phyloP scores from a whole-genome alignment of 352 stramenopile genomes.

The Phytophthora rubi region DNA sequence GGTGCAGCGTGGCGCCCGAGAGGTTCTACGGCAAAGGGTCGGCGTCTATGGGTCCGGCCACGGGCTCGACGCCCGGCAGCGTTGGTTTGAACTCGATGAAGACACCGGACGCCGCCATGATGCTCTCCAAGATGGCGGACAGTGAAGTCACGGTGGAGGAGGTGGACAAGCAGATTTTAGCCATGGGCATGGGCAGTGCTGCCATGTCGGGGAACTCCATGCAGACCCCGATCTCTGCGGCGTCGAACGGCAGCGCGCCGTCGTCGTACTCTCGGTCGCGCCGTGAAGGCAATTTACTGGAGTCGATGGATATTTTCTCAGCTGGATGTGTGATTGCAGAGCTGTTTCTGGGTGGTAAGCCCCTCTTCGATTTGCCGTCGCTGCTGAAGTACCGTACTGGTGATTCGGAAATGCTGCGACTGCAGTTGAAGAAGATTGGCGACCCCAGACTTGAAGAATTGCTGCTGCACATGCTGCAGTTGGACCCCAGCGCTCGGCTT shows the following conservation, averaged over 20 bases:
- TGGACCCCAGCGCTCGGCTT: conserved; percentile 88
- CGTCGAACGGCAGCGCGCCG: conserved; percentile 33
- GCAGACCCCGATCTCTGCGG: conserved; percentile 29
- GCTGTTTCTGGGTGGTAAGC: conserved; percentile 95
- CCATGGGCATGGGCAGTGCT: conserved; percentile 52
- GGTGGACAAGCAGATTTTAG: conserved; percentile 75
- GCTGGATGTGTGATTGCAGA: conserved; percentile 98
- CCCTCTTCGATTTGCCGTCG: conserved; percentile 94
- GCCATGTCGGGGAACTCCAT: conserved; percentile 34
- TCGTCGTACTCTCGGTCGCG: conserved; percentile 52
- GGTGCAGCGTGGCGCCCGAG: conserved; percentile 97
- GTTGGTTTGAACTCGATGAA: conserved; percentile 33
- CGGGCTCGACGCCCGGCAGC: conserved; percentile 30
- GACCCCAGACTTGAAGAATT: conserved; percentile 89
- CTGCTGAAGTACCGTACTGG: conserved; percentile 89
- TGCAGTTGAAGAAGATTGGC: conserved; percentile 94
- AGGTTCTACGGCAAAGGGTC: conserved; percentile 60
- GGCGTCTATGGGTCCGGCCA: conserved; percentile 1
- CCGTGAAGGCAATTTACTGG: conserved; percentile 67
- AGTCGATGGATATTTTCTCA: conserved; percentile 99
- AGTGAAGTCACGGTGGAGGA: conserved; percentile 75
- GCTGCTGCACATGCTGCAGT: conserved; percentile 94
- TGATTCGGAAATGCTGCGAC: conserved; percentile 69
- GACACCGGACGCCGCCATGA: conserved; percentile 59
- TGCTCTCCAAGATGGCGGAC: conserved; percentile 77